Conservation (phyloP, 768 basidiomycete species). For the Tricholoma bakamatsutake region DNA sequence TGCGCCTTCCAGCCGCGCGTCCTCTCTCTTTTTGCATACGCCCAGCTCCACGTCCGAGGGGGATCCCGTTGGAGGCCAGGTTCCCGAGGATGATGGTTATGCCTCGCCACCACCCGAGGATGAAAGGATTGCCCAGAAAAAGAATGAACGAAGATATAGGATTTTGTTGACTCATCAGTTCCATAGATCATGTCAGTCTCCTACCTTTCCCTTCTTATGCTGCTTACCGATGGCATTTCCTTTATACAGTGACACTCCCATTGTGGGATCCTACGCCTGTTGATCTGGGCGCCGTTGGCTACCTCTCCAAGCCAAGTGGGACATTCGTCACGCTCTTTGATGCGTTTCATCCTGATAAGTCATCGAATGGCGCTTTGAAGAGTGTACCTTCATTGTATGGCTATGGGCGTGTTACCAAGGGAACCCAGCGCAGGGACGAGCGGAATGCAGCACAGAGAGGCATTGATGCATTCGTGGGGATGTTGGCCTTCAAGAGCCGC, state of each 20-base stretch:
- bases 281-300: conserved; percentile 69
- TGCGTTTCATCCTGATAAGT: conserved; percentile 48
- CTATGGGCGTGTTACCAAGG: conserved; percentile 52
- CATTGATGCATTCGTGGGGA: conserved; percentile 46
- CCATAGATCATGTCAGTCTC: conserved; percentile 55
- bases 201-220: background rate
- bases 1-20: conserved; percentile 22
- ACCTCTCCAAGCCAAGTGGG: conserved; percentile 60
- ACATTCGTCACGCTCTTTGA: conserved; percentile 70
- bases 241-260: conserved; percentile 48
- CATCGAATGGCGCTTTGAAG: conserved; percentile 35
- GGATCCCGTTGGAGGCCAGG: conserved; percentile 15
- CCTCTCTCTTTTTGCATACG: conserved; percentile 26
- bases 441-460: conserved; percentile 54
- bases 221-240: background rate
- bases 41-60: conserved; percentile 20
- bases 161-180: conserved; percentile 61
- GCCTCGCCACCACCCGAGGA: conserved; percentile 34
- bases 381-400: conserved; percentile 55
- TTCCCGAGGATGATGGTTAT: conserved; percentile 36
- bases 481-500: conserved; percentile 38
- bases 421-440: conserved; percentile 48
- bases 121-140: conserved; percentile 32
- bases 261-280: conserved; percentile 67
- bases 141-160: conserved; percentile 65